Conservation (phyloP, 2,329 filamentous ascomycete species). For the Eurotiales sp. region DNA sequence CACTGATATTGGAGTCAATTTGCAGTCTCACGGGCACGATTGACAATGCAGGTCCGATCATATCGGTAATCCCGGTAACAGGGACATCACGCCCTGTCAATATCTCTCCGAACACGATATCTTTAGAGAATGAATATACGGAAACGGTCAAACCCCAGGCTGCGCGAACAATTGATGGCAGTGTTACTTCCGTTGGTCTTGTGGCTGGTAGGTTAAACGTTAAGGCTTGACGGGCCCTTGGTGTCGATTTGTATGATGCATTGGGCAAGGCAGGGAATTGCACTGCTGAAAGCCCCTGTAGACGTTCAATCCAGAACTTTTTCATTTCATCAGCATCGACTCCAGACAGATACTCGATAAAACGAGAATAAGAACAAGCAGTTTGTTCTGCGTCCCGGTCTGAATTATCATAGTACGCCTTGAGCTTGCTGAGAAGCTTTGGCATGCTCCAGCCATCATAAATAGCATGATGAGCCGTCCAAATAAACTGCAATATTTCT, state of each 20-base stretch:
- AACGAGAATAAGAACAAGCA: slow-evolving; percentile 8
- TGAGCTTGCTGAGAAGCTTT: slow-evolving; percentile 18
- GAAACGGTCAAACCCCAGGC: slow-evolving; percentile 41
- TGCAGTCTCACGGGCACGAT: slow-evolving; percentile 39
- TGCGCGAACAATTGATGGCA: slow-evolving; percentile 34
- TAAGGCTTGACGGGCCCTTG: slow-evolving; percentile 11
- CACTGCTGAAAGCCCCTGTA: slow-evolving; percentile 14
- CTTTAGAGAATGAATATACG: slow-evolving; percentile 35
- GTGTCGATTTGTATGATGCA: slow-evolving; percentile 13
- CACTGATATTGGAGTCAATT: slow-evolving; percentile 29
- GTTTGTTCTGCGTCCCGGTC: background rate
- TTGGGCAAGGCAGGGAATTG: slow-evolving; percentile 15
- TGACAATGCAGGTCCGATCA: slow-evolving; percentile 39
- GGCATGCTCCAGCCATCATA: slow-evolving; percentile 38
- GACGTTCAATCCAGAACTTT: slow-evolving; percentile 19
- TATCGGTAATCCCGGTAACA: slow-evolving; percentile 33
- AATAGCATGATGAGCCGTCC: slow-evolving; percentile 42
- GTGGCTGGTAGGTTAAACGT: slow-evolving; percentile 6
- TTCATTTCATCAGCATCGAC: slow-evolving; percentile 21
- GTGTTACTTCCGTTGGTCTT: slow-evolving; percentile 17
- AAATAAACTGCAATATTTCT: slow-evolving; percentile 28
- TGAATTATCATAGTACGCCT: slow-evolving; percentile 12
- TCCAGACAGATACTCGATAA: slow-evolving; percentile 12
- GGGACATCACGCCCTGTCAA: slow-evolving; percentile 38
- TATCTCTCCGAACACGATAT: slow-evolving; percentile 42